Evolutionary conservation across 805 yeast species (phyloP).

Genomic region (Saturnispora saitoi): DNA sequence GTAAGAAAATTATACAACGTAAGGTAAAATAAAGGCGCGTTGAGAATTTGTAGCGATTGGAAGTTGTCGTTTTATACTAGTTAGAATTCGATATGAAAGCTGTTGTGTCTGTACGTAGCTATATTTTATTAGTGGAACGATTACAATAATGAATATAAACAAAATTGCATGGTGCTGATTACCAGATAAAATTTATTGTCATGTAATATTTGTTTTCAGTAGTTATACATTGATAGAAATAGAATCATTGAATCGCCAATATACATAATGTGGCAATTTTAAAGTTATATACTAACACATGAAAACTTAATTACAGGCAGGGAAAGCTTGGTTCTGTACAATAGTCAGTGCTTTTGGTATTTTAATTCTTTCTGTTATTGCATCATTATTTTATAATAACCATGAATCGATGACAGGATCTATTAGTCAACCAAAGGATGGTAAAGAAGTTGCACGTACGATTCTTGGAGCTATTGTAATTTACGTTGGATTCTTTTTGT

Average conservation of each 20-base stretch:
- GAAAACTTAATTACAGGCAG: conserved; percentile 37
- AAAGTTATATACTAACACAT: neutral
- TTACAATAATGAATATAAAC: too few relatives aligned
- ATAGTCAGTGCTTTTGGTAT: conserved; percentile 87
- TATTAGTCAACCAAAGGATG: conserved; percentile 83
- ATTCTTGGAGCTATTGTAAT: conserved; percentile 84
- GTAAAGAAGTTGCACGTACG: conserved; percentile 82
- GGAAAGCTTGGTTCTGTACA: conserved; percentile 93
- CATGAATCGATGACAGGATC: conserved; percentile 94
- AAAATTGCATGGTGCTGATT: too few relatives aligned
- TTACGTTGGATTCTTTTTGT: conserved; percentile 68
- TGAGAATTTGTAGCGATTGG: neutral
- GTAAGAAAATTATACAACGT: neutral
- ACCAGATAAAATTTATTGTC: too few relatives aligned
- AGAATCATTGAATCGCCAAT: too few relatives aligned
- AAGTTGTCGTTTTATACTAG: neutral
- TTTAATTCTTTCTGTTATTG: conserved; percentile 77
- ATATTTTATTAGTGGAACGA: neutral
- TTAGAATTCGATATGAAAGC: conserved; percentile 21
- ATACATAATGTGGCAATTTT: neutral
- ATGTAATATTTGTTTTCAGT: too few relatives aligned
- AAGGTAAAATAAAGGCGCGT: neutral
- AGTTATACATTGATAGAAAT: too few relatives aligned
- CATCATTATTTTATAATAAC: conserved; percentile 65
- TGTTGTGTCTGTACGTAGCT: conserved; percentile 25